Evolutionary conservation across 164 flowering plant genomes (phyloP), one percentile per base, ranked within the genome.

Genomic region (Malania oleifera): DNA sequence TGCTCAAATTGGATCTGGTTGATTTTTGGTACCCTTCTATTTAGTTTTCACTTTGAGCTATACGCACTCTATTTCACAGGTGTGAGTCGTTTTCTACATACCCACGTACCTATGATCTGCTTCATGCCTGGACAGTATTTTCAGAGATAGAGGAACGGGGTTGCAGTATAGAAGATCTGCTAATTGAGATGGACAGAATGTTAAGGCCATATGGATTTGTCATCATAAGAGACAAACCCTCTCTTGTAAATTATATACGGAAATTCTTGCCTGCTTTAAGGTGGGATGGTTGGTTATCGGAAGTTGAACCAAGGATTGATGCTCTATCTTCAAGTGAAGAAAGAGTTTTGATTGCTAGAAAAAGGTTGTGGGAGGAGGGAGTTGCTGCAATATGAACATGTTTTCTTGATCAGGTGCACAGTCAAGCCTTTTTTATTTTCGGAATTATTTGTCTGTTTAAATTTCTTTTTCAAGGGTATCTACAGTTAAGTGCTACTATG

Each of bases 91-190:
- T 86, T 61, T 86, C 92, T 2, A 89, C 96, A 19, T 91, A 91
- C 57, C 98, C 98, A 13, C 92, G 96, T 37, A 87, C 98, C 43
- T 91, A 81, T 48, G 96, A 91, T 75, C 82, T 91, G 54, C 86
- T 91, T 60, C 98, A 91, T 68, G 85, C 95, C 17, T 89, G 95
- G 92, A 52, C 35, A 22, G 77, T 86, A 44, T 74, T 89, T 54
- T 82, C 96, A 1, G 80, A 82, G 46, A 80, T 87, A 14, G 82
- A 83, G 54, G 68, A 67, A 29, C 66, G 69, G 17, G 91, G 85
- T 5, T 92, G 96, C 51, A 74, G 95, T 45, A 40, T 46, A 12
- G 96, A 83, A 67, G 96, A 92, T 78, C 76, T 89, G 14, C 72
- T 92, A 54, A 76, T 92, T 22, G 98, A 92, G 72, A 87, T 92